Percentiles rank a stretch among this genome's conserved stretches.
Evolutionary conservation across 1,139 yeast genomes (phyloP).

Genomic region (Trichomonascaceae sp.): DNA sequence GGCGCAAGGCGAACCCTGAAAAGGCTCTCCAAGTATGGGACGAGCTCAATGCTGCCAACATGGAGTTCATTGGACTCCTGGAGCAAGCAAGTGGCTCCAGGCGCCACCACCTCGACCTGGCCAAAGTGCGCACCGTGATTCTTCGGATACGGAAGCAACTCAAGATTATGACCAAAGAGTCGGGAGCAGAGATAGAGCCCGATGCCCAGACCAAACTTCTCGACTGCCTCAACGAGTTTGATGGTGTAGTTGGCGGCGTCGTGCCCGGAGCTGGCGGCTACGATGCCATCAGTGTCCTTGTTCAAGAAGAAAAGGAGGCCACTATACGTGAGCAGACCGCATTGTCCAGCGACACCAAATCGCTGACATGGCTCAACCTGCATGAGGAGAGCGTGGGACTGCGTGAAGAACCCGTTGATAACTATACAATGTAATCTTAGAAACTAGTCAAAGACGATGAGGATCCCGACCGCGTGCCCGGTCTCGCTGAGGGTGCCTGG

Average conservation of each 20-base stretch:
- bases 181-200: constrained; percentile 89
- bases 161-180: constrained; percentile 42
- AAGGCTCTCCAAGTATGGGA: constrained; percentile 41
- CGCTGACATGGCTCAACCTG: constrained; percentile 24
- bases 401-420: constrained; percentile 9
- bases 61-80: constrained; percentile 32
- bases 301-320: constrained; percentile 35
- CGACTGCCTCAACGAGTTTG: constrained; percentile 41
- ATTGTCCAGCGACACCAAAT: constrained; percentile 10
- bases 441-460: not conserved
- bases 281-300: constrained; percentile 75
- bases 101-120: constrained; percentile 1
- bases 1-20: constrained; percentile 48
- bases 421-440: constrained; percentile 3
- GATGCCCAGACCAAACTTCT: constrained; percentile 54
- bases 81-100: constrained; percentile 1
- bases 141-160: constrained; percentile 40
- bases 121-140: constrained; percentile 23
- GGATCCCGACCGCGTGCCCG: not conserved
- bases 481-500: not conserved
- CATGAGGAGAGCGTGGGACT: constrained; percentile 24
- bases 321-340: constrained; percentile 28
- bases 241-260: constrained; percentile 84
- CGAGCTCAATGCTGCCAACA: constrained; percentile 45
- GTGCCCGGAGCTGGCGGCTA: constrained; percentile 99